phyloP scores from a whole-genome alignment of 2,329 filamentous ascomycete species.

The Beauveria medogensis region DNA sequence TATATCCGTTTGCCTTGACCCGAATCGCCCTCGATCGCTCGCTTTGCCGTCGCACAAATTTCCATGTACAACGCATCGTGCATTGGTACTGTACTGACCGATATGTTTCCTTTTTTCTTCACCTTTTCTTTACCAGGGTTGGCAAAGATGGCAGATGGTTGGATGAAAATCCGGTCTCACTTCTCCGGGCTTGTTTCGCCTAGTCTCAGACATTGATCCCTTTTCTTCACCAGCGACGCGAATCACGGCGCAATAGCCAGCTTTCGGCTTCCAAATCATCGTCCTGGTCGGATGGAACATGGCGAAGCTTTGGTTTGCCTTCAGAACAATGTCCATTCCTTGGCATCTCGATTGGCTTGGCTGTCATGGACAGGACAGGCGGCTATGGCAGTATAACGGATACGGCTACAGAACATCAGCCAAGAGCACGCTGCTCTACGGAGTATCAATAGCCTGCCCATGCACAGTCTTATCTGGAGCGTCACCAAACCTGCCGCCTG shows the following conservation, averaged over 20 bases:
- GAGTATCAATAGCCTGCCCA: no score
- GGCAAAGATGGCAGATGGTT: not conserved
- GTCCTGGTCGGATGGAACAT: not conserved
- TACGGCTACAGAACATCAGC: no score
- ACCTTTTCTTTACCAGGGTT: not conserved
- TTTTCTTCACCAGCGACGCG: not conserved
- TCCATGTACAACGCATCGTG: not conserved
- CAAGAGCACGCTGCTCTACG: no score
- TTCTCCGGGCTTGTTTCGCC: not conserved
- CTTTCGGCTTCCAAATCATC: not conserved
- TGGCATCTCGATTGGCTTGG: not conserved
- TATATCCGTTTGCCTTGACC: not conserved
- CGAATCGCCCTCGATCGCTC: not conserved
- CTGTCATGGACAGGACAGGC: not conserved
- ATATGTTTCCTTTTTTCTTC: not conserved
- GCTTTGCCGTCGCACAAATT: not conserved
- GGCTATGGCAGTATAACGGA: no score
- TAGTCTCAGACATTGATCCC: slow-evolving; percentile 2
- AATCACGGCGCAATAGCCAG: not conserved
- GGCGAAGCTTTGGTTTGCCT: not conserved
- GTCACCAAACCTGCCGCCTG: not conserved
- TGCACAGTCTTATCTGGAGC: not conserved
- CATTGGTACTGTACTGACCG: not conserved
- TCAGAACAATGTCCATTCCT: not conserved
- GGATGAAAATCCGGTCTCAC: not conserved